Evolutionary conservation across 1,284 basidiomycete genomes (phyloP).

Genomic region (Sporisorium exsertum): DNA sequence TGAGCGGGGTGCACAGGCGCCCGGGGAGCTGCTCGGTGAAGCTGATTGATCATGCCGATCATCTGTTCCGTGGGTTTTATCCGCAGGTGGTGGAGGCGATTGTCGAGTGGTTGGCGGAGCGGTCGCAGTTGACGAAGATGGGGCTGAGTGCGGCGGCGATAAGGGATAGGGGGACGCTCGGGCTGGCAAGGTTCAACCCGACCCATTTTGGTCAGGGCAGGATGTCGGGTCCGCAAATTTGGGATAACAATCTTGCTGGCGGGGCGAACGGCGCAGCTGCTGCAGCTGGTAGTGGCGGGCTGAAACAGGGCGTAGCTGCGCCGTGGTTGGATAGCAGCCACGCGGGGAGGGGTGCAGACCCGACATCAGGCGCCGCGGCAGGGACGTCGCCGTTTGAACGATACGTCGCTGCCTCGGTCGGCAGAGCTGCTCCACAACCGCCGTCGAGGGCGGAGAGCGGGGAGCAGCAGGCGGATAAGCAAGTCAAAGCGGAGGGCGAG

Average conservation of each 20-base stretch:
- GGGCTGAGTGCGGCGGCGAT: constrained; percentile 39
- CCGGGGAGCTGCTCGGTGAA: constrained; percentile 43
- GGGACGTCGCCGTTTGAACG: constrained; percentile 6
- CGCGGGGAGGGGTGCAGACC: background rate
- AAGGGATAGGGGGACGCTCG: constrained; percentile 28
- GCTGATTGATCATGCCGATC: constrained; percentile 57
- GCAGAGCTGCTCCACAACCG: background rate
- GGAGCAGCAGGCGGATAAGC: background rate
- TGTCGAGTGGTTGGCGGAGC: constrained; percentile 41
- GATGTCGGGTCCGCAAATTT: constrained; percentile 6
- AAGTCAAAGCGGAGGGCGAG: background rate
- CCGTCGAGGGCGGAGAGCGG: background rate
- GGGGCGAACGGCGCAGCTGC: background rate
- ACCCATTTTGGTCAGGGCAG: constrained; percentile 15
- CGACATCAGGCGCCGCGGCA: too few relatives aligned
- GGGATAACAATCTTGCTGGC: constrained; percentile 28
- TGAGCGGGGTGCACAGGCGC: constrained; percentile 27
- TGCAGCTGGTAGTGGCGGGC: background rate
- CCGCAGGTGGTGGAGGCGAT: constrained; percentile 56
- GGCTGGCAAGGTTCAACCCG: constrained; percentile 32
- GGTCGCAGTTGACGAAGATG: constrained; percentile 32
- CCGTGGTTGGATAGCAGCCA: constrained; percentile 13
- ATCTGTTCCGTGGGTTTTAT: constrained; percentile 53
- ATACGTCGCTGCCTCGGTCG: constrained; percentile 2
- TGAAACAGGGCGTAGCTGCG: background rate